Evolutionary conservation across 176 grass and related monocot species (phyloP), one percentile per base, ranked within the genome.

Genomic region (barley (Hordeum vulgare)): DNA sequence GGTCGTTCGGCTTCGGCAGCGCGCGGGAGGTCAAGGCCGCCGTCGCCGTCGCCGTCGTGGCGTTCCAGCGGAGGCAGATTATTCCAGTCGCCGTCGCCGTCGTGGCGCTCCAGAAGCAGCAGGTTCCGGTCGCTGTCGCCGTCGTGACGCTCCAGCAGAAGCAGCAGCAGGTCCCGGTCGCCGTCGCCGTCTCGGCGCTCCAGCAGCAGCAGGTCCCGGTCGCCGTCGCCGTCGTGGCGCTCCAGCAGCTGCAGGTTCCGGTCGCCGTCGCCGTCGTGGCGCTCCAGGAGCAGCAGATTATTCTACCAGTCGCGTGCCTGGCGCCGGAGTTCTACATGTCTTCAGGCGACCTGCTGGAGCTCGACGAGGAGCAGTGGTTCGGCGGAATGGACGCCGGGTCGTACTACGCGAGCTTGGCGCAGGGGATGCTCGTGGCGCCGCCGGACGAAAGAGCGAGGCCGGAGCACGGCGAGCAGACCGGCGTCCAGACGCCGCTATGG

Each of bases 361-460:
- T 54, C 0, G 51, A 54, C 51, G 51, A 83, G 36, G 77, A 9
- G 34, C 85, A 82, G 17, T 29, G 61, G 34, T 67, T 89, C 4
- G 74, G 65, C 17, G 87, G 68, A 53, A 92, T 87, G 90, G 35
- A 81, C 60, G 66, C 58, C 45, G 83, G 54, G 35, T 36, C 77
- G 62, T 96, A 95, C 80, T 95, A 95, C 68, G 73, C 85, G 56
- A 90, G 42, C 83, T 54, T 93, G 65, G 83, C 86, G 12, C 76
- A 93, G 86, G 91, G 77, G 12, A 29, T 96, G 81, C 81, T 93
- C 78, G 20, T 90, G 71, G 84, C 87, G 4, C 79, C 87, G 21
- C 82, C 89, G 47, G 5, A 14, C 11, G 66, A 36, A 8, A 78
- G 67, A 29, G 40, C 37, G 6, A 51, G 68, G 13, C 44, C 60